Conservation (phyloP, 1,284 basidiomycete genomes). For the Ceratobasidium sp. region DNA sequence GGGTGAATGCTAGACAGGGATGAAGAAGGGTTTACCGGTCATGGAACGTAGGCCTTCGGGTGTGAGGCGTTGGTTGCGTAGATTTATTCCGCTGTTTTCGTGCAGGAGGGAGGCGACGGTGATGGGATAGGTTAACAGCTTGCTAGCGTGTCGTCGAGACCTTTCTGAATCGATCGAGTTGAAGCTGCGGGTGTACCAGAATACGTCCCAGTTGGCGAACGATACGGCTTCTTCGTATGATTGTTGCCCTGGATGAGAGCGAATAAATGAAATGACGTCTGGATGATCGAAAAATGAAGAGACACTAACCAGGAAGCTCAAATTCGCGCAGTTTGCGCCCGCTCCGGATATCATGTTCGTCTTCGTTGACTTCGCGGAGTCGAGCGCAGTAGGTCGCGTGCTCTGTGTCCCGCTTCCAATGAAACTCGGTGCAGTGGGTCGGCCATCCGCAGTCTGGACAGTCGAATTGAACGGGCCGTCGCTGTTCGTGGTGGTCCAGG, state of each 20-base stretch:
- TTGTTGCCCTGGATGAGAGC: constrained; percentile 77
- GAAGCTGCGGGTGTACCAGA: constrained; percentile 97
- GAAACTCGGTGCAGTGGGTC: constrained; percentile 90
- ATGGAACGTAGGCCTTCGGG: constrained; percentile 93
- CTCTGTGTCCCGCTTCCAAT: constrained; percentile 86
- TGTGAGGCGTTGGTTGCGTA: constrained; percentile 88
- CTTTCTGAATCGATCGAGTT: constrained; percentile 96
- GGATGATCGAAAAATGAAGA: not conserved
- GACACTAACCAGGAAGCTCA: constrained; percentile 84
- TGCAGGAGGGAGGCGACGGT: constrained; percentile 93
- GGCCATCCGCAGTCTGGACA: constrained; percentile 99
- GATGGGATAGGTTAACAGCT: constrained; percentile 95
- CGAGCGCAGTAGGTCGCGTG: constrained; percentile 90
- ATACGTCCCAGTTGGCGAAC: constrained; percentile 97
- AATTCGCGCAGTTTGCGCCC: constrained; percentile 91
- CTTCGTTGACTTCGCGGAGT: constrained; percentile 94
- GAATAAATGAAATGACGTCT: not conserved
- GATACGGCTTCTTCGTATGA: constrained; percentile 95
- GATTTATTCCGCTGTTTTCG: constrained; percentile 88
- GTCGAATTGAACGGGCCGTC: constrained; percentile 82
- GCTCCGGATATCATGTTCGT: constrained; percentile 96
- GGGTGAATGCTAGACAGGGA: constrained; percentile 27
- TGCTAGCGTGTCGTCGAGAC: constrained; percentile 92
- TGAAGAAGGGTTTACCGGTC: constrained; percentile 73
- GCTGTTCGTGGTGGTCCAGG: constrained; percentile 69